Evolutionary conservation across 805 yeast genomes (phyloP).

Genomic region (Wilhelminamyces savonicus): DNA sequence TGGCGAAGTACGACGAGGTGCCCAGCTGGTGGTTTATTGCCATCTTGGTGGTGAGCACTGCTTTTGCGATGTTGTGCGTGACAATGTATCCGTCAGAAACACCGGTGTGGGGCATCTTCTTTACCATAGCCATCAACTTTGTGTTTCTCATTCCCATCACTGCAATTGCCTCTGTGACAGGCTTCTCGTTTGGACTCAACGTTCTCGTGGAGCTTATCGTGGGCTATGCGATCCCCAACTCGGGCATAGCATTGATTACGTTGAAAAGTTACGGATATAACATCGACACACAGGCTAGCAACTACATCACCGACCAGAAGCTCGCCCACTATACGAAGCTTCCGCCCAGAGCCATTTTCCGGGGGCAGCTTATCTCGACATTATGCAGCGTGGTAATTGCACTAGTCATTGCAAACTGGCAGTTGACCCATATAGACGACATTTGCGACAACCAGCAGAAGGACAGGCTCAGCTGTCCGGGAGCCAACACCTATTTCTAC

Average conservation of each 20-base stretch:
- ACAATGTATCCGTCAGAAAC: conserved; percentile 45
- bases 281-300: conserved; percentile 59
- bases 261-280: conserved; percentile 49
- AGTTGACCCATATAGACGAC: conserved; percentile 27
- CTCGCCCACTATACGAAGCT: conserved; percentile 20
- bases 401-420: conserved; percentile 34
- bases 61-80: conserved; percentile 39
- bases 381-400: conserved; percentile 28
- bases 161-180: conserved; percentile 57
- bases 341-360: conserved; percentile 19
- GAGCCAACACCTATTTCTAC: conserved; percentile 44
- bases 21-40: conserved; percentile 67
- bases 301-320: conserved; percentile 32
- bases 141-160: conserved; percentile 57
- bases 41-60: conserved; percentile 40
- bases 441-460: conserved; percentile 31
- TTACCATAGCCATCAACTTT: conserved; percentile 49
- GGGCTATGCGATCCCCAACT: conserved; percentile 61
- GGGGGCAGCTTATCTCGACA: conserved; percentile 36
- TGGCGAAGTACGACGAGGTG: conserved; percentile 56
- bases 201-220: conserved; percentile 59
- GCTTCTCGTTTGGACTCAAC: conserved; percentile 51
- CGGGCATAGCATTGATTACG: conserved; percentile 56
- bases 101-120: conserved; percentile 58
- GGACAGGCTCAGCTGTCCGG: conserved; percentile 33